These are phyloP conservation scores for Zancudomyces culisetae DNA, from an alignment of 371 early-diverging fungal species.

Conservation along the genomic window DNA sequence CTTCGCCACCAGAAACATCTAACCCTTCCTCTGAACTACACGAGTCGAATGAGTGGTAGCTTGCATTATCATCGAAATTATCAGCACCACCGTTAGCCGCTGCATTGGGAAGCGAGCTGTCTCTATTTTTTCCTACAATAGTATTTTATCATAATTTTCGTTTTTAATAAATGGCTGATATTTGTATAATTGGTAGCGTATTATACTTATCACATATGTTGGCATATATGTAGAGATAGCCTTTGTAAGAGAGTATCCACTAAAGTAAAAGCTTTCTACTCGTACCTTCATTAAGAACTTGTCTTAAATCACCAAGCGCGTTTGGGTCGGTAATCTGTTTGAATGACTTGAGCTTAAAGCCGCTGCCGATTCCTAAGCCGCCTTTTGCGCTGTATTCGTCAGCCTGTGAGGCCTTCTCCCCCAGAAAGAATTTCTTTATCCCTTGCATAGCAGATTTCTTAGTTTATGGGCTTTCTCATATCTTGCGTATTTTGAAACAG, in stretches of 20 bases:
- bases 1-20: not conserved
- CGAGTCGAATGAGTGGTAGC: slow-evolving; percentile 4
- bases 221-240: not conserved
- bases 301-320: not conserved
- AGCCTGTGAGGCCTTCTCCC: too few species aligned
- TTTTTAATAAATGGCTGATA: not conserved
- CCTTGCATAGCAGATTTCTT: too few species aligned
- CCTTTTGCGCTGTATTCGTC: too few species aligned
- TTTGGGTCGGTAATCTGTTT: not conserved
- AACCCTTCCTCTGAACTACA: not conserved
- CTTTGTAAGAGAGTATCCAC: too few species aligned
- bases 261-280: not conserved
- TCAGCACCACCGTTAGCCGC: not conserved
- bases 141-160: not conserved
- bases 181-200: not conserved
- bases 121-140: not conserved
- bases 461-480: too few species aligned
- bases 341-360: not conserved
- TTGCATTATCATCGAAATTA: slow-evolving; percentile 2
- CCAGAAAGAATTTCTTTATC: too few species aligned
- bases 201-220: not conserved
- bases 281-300: not conserved
- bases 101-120: not conserved
- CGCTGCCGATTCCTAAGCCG: not conserved
- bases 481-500: too few species aligned